These are phyloP conservation scores for Amaranthus cruentus DNA, from an alignment of 148 eudicot species.

Conservation along the genomic window DNA sequence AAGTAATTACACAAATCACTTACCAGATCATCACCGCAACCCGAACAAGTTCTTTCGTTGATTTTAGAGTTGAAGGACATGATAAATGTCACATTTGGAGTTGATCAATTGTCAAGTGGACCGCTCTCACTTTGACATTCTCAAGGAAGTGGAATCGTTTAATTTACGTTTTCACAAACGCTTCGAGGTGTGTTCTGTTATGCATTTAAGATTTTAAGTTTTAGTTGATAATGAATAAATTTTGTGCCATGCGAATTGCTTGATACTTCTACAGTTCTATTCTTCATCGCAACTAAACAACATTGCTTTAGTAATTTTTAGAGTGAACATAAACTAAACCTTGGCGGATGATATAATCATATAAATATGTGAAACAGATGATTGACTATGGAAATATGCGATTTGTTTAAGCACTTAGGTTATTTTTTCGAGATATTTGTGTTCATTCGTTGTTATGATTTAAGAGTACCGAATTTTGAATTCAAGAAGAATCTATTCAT, in stretches of 20 bases:
- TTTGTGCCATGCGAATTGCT: neutral
- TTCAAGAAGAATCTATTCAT: too few relatives aligned
- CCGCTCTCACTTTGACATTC: too few relatives aligned
- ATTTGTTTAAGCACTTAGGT: neutral
- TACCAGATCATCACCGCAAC: neutral
- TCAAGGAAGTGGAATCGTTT: too few relatives aligned
- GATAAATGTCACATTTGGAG: too few relatives aligned
- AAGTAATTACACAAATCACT: too few relatives aligned
- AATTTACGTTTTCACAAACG: too few relatives aligned
- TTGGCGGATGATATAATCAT: too few relatives aligned
- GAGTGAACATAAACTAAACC: too few relatives aligned
- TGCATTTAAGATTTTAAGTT: neutral
- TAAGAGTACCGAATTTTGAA: too few relatives aligned
- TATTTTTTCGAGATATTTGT: neutral
- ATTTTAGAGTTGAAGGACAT: too few relatives aligned
- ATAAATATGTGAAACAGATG: neutral
- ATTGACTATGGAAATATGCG: neutral
- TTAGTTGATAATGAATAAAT: neutral
- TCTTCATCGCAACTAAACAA: too few relatives aligned
- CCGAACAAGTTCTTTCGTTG: neutral
- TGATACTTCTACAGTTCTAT: neutral
- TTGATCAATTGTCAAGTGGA: too few relatives aligned
- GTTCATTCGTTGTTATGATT: neutral
- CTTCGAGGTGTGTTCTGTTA: neutral
- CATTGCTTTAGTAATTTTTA: neutral